Percentiles rank a stretch among this genome's conserved stretches.
Evolutionary conservation across 495 filamentous ascomycete genomes (phyloP).

Genomic region (Aspergillus cavernicola): DNA sequence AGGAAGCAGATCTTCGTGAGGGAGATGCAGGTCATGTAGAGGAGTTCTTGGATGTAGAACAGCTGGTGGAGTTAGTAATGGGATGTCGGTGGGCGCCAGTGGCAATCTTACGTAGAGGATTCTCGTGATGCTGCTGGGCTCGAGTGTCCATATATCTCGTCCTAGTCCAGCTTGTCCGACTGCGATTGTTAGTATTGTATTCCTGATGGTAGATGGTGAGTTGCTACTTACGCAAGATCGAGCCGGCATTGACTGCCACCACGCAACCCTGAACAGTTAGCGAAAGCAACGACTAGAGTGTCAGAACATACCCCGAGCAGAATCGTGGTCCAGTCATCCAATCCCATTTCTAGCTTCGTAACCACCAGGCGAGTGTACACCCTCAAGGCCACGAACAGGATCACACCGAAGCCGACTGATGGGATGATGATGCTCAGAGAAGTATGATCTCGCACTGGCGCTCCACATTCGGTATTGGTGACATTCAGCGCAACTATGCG

Average conservation of each 20-base stretch:
- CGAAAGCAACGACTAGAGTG: neutral
- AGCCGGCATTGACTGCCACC: neutral
- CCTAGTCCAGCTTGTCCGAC: neutral
- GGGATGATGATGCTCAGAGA: neutral
- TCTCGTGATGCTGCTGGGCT: neutral
- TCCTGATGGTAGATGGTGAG: neutral
- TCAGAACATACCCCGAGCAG: neutral
- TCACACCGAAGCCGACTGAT: neutral
- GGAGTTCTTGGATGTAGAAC: constrained; percentile 19
- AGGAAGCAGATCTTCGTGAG: constrained; percentile 20
- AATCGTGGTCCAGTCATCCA: neutral
- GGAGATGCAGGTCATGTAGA: constrained; percentile 16
- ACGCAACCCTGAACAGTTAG: neutral
- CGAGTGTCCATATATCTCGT: neutral
- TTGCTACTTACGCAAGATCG: neutral
- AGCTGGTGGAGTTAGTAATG: neutral
- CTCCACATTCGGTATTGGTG: neutral
- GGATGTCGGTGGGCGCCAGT: neutral
- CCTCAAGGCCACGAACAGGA: neutral
- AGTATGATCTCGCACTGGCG: neutral
- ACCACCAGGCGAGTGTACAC: neutral
- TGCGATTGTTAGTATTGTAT: neutral
- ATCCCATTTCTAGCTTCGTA: neutral
- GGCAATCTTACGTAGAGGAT: neutral
- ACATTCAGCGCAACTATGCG: constrained; percentile 4